These are phyloP conservation scores for Microdochium paspali DNA, from an alignment of 2,329 filamentous ascomycete genomes.

Conservation along the genomic window DNA sequence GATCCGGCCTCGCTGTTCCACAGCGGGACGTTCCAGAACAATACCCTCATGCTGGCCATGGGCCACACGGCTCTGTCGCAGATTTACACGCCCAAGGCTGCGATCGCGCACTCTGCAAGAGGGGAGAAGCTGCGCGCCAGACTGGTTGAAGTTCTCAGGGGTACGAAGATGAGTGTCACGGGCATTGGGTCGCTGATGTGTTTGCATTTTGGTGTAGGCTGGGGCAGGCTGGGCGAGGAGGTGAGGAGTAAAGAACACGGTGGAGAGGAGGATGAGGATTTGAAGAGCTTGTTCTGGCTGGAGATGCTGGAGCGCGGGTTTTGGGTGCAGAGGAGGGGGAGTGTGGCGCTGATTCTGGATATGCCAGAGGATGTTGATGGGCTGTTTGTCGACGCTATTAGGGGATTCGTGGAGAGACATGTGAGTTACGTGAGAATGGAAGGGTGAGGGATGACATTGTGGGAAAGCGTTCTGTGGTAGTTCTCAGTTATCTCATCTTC, in stretches of 20 bases:
- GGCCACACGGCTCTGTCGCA: conserved; percentile 31
- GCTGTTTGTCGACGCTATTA: conserved; percentile 8
- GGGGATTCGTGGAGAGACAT: background rate
- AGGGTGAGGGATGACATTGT: background rate
- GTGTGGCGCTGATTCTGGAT: conserved; percentile 11
- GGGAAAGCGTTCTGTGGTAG: no score
- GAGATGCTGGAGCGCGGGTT: conserved; percentile 13
- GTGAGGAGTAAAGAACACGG: conserved; percentile 1
- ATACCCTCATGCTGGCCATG: conserved; percentile 43
- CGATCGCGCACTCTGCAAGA: conserved; percentile 17
- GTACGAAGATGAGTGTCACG: conserved; percentile 26
- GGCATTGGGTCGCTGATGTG: conserved; percentile 26
- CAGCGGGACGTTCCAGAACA: conserved; percentile 56
- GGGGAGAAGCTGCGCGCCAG: conserved; percentile 19
- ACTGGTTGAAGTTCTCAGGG: conserved; percentile 20
- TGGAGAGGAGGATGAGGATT: conserved; percentile 5
- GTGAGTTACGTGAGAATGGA: background rate
- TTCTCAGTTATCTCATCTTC: no score
- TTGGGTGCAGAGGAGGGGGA: conserved; percentile 13
- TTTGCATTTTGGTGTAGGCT: conserved; percentile 20
- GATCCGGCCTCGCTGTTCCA: conserved; percentile 30
- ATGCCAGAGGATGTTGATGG: conserved; percentile 11
- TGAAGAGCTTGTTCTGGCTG: conserved; percentile 14
- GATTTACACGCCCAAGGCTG: conserved; percentile 23
- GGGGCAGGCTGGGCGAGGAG: conserved; percentile 2